These are phyloP conservation scores for Pseudogymnoascus sp. DNA, from an alignment of 2,329 filamentous ascomycete species.

Conservation along the genomic window DNA sequence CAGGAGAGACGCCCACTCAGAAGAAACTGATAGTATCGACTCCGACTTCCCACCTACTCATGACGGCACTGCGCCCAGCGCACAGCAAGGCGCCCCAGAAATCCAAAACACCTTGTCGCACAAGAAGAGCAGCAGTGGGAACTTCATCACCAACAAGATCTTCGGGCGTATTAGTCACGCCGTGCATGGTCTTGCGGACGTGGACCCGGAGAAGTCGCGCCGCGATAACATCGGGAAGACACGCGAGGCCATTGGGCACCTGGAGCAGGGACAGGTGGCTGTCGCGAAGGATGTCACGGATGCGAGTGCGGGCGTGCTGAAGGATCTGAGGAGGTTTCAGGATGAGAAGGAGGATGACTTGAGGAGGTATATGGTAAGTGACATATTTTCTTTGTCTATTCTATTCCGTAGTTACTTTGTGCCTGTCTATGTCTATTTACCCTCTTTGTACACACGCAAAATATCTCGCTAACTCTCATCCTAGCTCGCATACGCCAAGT, in stretches of 20 bases:
- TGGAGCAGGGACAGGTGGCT: constrained; percentile 84
- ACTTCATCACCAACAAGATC: constrained; percentile 86
- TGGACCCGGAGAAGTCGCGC: constrained; percentile 86
- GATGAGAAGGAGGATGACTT: constrained; percentile 92
- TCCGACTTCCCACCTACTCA: constrained; percentile 92
- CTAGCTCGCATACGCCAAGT: constrained; percentile 63
- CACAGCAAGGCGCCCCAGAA: constrained; percentile 60
- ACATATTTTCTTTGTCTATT: neutral
- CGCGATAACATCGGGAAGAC: constrained; percentile 95
- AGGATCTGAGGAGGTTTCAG: constrained; percentile 89
- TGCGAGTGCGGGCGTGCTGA: constrained; percentile 78
- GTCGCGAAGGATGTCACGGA: constrained; percentile 90
- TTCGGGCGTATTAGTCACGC: constrained; percentile 94
- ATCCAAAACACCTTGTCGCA: constrained; percentile 43
- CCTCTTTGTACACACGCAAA: neutral
- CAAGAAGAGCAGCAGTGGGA: constrained; percentile 75
- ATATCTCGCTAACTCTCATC: constrained; percentile 12
- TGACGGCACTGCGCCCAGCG: constrained; percentile 65
- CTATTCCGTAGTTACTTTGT: neutral
- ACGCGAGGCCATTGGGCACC: constrained; percentile 71
- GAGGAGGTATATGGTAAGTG: constrained; percentile 84
- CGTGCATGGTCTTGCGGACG: constrained; percentile 90
- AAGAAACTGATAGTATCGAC: constrained; percentile 85
- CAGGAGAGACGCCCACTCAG: constrained; percentile 36
- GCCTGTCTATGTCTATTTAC: neutral